Evolutionary conservation across 2,329 filamentous ascomycete genomes (phyloP).

Genomic region (Verticillium klebahnii): DNA sequence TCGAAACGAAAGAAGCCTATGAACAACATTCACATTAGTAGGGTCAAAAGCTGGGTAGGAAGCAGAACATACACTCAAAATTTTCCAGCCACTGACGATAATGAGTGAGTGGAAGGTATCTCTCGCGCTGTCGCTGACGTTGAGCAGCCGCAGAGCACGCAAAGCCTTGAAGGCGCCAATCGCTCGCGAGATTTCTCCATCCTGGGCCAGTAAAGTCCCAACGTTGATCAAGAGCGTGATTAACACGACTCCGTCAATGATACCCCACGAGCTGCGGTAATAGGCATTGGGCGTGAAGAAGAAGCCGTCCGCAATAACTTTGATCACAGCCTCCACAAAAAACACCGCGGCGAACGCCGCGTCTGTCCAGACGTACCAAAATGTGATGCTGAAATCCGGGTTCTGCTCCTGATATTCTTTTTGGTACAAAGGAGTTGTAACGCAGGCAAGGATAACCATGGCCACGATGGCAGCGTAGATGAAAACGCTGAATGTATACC

Average conservation of each 20-base stretch:
- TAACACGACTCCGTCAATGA: slow-evolving; percentile 89
- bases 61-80: slow-evolving; percentile 62
- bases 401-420: slow-evolving; percentile 71
- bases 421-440: slow-evolving; percentile 93
- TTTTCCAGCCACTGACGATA: slow-evolving; percentile 89
- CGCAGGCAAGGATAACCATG: slow-evolving; percentile 94
- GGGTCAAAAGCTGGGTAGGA: not conserved
- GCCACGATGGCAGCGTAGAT: slow-evolving; percentile 92
- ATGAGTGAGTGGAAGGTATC: slow-evolving; percentile 97
- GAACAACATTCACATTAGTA: not conserved
- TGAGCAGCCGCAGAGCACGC: slow-evolving; percentile 83
- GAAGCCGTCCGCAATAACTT: slow-evolving; percentile 90
- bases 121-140: slow-evolving; percentile 91
- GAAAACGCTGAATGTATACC: slow-evolving; percentile 91
- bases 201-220: slow-evolving; percentile 71
- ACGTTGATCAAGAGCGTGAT: slow-evolving; percentile 96
- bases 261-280: slow-evolving; percentile 92
- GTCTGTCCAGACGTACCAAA: slow-evolving; percentile 96
- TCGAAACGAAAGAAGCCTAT: slow-evolving; percentile 80
- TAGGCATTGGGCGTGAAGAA: slow-evolving; percentile 98
- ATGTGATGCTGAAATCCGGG: slow-evolving; percentile 54
- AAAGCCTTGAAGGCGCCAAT: slow-evolving; percentile 97
- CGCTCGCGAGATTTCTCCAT: slow-evolving; percentile 80
- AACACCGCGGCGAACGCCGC: slow-evolving; percentile 86
- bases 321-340: slow-evolving; percentile 80